phyloP scores from a whole-genome alignment of 163 green algal species.

The Volvox carteri region DNA sequence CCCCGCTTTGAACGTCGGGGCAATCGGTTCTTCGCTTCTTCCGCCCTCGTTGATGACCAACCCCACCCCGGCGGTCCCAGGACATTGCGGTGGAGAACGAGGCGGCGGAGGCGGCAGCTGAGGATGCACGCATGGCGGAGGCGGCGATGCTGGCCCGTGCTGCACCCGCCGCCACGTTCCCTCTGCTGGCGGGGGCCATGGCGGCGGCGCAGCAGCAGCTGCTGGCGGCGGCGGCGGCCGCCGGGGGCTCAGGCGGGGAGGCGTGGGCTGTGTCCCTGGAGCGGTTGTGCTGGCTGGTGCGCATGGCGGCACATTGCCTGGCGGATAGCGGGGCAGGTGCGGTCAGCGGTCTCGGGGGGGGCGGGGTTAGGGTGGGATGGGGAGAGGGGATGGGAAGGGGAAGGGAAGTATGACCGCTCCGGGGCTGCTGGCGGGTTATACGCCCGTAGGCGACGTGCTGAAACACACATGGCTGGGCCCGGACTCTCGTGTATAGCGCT shows the following conservation, averaged over 20 bases:
- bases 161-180: constrained; percentile 53
- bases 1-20: too few species aligned
- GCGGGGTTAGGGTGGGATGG: background rate
- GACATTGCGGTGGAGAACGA: constrained; percentile 20
- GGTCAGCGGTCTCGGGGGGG: background rate
- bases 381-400: too few species aligned
- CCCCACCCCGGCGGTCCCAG: too few species aligned
- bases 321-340: constrained; percentile 79
- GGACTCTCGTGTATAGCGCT: too few species aligned
- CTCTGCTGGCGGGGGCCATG: constrained; percentile 64
- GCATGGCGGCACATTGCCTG: constrained; percentile 75
- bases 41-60: too few species aligned
- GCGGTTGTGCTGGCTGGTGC: constrained; percentile 78
- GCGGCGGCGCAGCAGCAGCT: constrained; percentile 55
- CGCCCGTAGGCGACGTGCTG: too few species aligned
- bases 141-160: constrained; percentile 68
- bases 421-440: too few species aligned
- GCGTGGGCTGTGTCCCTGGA: constrained; percentile 73
- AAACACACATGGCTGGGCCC: too few species aligned
- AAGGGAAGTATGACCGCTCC: too few species aligned
- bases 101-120: constrained; percentile 54
- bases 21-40: too few species aligned
- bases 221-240: constrained; percentile 36
- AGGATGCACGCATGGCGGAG: constrained; percentile 68
- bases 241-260: background rate